A percentile compares a stretch with the other conserved stretches of the same genome.
Evolutionary conservation across 768 basidiomycete genomes (phyloP).

Genomic region (Coprinopsis marcescibilis): DNA sequence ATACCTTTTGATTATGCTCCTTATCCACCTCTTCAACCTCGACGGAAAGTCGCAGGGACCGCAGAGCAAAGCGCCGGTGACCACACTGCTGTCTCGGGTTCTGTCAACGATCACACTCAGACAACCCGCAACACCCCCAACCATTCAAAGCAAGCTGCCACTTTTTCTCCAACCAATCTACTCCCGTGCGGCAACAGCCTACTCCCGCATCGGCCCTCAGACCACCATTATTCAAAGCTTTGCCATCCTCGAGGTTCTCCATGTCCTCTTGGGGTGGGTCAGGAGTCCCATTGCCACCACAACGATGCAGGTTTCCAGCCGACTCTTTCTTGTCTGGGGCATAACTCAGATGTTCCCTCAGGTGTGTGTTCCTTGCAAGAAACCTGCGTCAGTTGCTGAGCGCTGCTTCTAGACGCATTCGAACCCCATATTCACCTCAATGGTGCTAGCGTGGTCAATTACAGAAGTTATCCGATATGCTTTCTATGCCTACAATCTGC

Average conservation of each 20-base stretch:
- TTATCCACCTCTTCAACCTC: constrained; percentile 43
- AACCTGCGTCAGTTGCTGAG: neutral
- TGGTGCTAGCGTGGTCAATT: constrained; percentile 89
- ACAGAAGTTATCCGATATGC: constrained; percentile 91
- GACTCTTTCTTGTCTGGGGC: constrained; percentile 84
- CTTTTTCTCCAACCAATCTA: constrained; percentile 36
- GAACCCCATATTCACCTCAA: constrained; percentile 79
- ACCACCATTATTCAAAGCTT: constrained; percentile 77
- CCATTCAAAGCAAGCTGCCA: constrained; percentile 34
- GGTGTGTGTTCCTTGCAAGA: constrained; percentile 45
- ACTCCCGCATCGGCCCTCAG: constrained; percentile 50
- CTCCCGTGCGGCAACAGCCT: constrained; percentile 50
- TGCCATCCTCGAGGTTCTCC: constrained; percentile 79
- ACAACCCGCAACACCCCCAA: constrained; percentile 17
- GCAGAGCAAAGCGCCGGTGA: constrained; percentile 23
- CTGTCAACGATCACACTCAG: constrained; percentile 29
- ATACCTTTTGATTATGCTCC: constrained; percentile 54
- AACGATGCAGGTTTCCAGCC: constrained; percentile 69
- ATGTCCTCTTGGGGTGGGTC: constrained; percentile 76
- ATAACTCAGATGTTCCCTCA: constrained; percentile 58
- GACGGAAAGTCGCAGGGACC: constrained; percentile 31
- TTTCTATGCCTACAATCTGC: constrained; percentile 90
- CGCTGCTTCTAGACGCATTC: constrained; percentile 44
- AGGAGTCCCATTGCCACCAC: constrained; percentile 73
- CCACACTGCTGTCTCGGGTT: constrained; percentile 32